Conservation (phyloP, 805 yeast species). For the Starmerella bombi region DNA sequence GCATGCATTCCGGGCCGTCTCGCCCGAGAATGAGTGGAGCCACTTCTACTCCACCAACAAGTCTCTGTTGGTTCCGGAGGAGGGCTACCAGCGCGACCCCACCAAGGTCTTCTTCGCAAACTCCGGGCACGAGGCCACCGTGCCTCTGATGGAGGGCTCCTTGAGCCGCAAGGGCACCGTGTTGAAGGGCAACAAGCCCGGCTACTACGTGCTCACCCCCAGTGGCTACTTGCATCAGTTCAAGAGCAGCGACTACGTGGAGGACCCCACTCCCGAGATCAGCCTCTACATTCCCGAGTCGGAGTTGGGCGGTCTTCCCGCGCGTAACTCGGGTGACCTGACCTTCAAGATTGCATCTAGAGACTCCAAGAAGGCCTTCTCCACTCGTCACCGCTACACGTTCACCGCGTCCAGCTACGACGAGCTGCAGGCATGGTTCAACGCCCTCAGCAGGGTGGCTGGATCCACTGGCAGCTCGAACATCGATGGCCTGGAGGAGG, state of each 20-base stretch:
- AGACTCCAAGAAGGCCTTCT: slow-evolving; percentile 27
- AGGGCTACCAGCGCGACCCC: slow-evolving; percentile 30
- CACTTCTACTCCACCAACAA: slow-evolving; percentile 28
- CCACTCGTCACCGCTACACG: slow-evolving; percentile 28
- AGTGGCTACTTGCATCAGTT: slow-evolving; percentile 33
- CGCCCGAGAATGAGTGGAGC: slow-evolving; percentile 36
- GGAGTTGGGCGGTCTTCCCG: slow-evolving; percentile 29
- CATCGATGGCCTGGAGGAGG: slow-evolving; percentile 10
- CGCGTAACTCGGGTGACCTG: slow-evolving; percentile 26
- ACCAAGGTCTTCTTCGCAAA: slow-evolving; percentile 31
- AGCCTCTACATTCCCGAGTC: slow-evolving; percentile 39
- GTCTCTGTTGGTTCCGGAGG: slow-evolving; percentile 26
- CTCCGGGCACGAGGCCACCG: slow-evolving; percentile 30
- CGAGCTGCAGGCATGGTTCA: slow-evolving; percentile 38
- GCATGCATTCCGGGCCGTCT: slow-evolving; percentile 27
- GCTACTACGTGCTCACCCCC: slow-evolving; percentile 37
- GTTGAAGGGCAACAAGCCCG: slow-evolving; percentile 32
- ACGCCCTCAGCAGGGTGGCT: slow-evolving; percentile 25
- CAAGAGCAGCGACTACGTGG: slow-evolving; percentile 32
- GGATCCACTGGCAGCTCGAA: slow-evolving; percentile 16
- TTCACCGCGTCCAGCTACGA: slow-evolving; percentile 36
- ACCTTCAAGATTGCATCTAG: slow-evolving; percentile 35
- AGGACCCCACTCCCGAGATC: slow-evolving; percentile 36
- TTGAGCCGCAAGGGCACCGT: slow-evolving; percentile 35
- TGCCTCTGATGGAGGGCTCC: slow-evolving; percentile 38